These are phyloP conservation scores for Ophiostoma himal-ulmi DNA, from an alignment of 2,329 filamentous ascomycete genomes.

Conservation along the genomic window DNA sequence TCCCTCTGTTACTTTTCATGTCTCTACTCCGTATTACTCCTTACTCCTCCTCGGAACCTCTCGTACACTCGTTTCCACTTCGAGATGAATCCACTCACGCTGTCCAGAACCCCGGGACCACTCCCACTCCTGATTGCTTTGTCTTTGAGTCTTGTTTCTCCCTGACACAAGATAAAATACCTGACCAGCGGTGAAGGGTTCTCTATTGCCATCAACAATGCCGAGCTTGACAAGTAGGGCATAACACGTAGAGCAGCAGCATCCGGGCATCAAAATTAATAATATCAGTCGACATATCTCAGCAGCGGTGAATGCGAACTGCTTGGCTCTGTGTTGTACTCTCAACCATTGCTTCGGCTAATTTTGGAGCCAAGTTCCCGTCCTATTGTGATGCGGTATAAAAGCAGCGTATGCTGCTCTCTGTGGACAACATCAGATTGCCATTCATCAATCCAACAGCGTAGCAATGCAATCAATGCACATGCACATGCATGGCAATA, in stretches of 20 bases:
- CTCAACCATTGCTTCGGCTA: not conserved
- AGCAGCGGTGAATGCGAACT: not conserved
- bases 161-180: not conserved
- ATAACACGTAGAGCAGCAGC: too few species aligned
- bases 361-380: conserved; percentile 2
- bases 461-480: conserved; percentile 1
- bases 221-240: too few species aligned
- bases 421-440: not conserved
- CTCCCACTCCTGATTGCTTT: not conserved
- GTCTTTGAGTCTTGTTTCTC: not conserved
- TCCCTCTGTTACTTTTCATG: not conserved
- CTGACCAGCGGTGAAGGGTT: not conserved
- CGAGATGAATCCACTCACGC: conserved; percentile 20
- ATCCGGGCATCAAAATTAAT: too few species aligned
- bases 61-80: not conserved
- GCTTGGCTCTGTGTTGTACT: not conserved
- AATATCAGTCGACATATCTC: too few species aligned
- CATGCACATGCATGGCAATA: not conserved
- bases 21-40: not conserved
- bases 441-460: not conserved
- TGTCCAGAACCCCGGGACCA: conserved; percentile 21
- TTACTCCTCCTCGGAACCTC: not conserved
- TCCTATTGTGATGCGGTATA: not conserved
- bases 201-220: not conserved
- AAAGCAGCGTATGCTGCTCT: not conserved